A percentile compares a stretch with the other conserved stretches of the same genome.
Conservation (phyloP, 331 rosid genomes). For the Malus hybrid region DNA sequence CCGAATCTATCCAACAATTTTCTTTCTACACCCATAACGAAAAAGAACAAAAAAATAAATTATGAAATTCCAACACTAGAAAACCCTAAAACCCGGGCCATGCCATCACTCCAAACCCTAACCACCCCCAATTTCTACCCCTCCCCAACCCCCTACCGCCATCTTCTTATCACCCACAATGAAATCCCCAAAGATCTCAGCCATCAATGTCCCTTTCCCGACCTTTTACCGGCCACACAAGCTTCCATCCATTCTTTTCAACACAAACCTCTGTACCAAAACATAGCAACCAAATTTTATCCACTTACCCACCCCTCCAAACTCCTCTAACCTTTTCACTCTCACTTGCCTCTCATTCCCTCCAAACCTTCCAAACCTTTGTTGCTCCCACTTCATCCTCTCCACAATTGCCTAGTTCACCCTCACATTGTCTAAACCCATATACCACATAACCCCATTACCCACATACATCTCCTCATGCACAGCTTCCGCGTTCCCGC, state of each 20-base stretch:
- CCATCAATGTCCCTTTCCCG: no score
- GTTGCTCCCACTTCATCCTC: slow-evolving; percentile 49
- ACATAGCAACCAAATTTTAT: slow-evolving; percentile 35
- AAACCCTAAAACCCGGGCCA: no score
- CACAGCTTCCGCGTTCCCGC: slow-evolving; percentile 1
- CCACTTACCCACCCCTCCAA: slow-evolving; percentile 18
- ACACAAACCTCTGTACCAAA: slow-evolving; percentile 32
- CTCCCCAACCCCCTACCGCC: no score
- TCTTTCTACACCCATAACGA: no score
- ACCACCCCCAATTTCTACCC: no score
- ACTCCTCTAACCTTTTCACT: slow-evolving; percentile 21
- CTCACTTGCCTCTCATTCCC: slow-evolving; percentile 9
- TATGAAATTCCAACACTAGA: no score
- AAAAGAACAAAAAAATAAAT: no score
- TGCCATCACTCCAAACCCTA: no score
- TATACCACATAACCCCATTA: slow-evolving; percentile 24
- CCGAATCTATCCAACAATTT: no score
- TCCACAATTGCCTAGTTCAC: slow-evolving; percentile 27
- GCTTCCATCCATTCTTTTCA: slow-evolving; percentile 37
- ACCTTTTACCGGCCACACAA: no score
- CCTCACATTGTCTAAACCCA: slow-evolving; percentile 11
- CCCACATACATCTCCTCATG: neutral
- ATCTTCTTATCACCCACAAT: no score
- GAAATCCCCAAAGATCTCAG: no score
- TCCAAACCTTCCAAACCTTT: slow-evolving; percentile 33